Percentiles rank a stretch among this genome's conserved stretches.
phyloP scores from a whole-genome alignment of 2,329 filamentous ascomycete genomes.

The Penicillium aurantiogriseum region DNA sequence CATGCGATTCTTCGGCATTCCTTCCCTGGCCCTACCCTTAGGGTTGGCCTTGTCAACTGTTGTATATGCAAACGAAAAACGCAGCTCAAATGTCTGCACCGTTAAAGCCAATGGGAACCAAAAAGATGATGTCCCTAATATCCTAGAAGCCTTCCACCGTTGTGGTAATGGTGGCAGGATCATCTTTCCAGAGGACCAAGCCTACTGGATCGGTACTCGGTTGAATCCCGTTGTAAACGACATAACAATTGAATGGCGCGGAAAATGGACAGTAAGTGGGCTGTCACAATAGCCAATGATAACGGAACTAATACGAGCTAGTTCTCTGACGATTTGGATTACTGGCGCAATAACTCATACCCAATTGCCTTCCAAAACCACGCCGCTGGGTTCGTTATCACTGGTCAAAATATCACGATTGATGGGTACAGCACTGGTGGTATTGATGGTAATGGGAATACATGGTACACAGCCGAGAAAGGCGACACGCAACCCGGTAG shows the following conservation, averaged over 20 bases:
- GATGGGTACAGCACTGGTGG: slow-evolving; percentile 54
- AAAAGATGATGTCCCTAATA: slow-evolving; percentile 43
- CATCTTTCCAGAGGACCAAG: slow-evolving; percentile 51
- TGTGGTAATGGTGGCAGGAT: slow-evolving; percentile 47
- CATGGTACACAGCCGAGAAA: slow-evolving; percentile 54
- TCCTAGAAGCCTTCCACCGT: slow-evolving; percentile 41
- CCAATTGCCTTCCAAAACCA: slow-evolving; percentile 57
- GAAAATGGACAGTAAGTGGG: slow-evolving; percentile 29
- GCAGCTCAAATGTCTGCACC: slow-evolving; percentile 34
- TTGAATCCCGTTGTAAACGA: slow-evolving; percentile 53
- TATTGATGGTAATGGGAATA: slow-evolving; percentile 55
- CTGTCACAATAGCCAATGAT: background rate
- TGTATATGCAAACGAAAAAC: slow-evolving; percentile 8
- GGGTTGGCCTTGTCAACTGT: slow-evolving; percentile 6
- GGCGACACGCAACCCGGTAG: slow-evolving; percentile 50
- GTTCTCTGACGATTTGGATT: slow-evolving; percentile 52
- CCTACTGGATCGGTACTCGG: slow-evolving; percentile 52
- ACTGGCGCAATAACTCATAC: slow-evolving; percentile 57
- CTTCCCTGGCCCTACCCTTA: background rate
- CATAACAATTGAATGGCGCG: slow-evolving; percentile 54
- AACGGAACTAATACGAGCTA: background rate
- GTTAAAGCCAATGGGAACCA: slow-evolving; percentile 41
- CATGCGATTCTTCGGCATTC: slow-evolving; percentile 1
- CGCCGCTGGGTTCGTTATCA: slow-evolving; percentile 53
- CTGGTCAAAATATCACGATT: slow-evolving; percentile 52